A percentile compares a stretch with the other conserved stretches of the same genome.
phyloP scores from a whole-genome alignment of 2,329 filamentous ascomycete genomes.

The Xylariaceae sp. region DNA sequence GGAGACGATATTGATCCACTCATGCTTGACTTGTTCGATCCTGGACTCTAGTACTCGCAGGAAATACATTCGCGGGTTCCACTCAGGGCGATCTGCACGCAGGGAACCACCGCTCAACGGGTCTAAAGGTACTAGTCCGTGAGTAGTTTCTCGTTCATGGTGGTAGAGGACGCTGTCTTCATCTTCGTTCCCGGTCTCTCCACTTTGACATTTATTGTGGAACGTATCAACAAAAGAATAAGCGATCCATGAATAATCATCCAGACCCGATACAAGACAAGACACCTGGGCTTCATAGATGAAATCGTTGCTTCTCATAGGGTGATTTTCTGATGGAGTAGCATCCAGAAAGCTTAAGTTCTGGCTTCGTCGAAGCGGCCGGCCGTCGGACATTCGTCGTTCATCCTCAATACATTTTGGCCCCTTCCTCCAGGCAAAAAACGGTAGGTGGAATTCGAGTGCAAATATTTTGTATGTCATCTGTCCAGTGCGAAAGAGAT shows the following conservation, averaged over 20 bases:
- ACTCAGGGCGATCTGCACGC: constrained; percentile 2
- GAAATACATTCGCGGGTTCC: constrained; percentile 8
- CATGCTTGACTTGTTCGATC: constrained; percentile 9
- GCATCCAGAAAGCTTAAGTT: constrained; percentile 4
- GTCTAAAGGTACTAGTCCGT: constrained; percentile 3
- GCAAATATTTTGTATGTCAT: constrained; percentile 4
- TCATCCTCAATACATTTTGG: neutral
- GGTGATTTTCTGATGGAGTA: constrained; percentile 1
- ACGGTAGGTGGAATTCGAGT: constrained; percentile 6
- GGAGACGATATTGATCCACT: constrained; percentile 8
- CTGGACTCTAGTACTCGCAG: constrained; percentile 6
- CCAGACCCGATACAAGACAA: constrained; percentile 3
- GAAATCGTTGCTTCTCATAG: neutral
- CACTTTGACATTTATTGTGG: constrained; percentile 2
- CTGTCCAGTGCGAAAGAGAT: no score
- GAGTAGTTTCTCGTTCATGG: constrained; percentile 2
- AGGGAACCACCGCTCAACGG: constrained; percentile 5
- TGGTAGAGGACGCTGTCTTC: neutral
- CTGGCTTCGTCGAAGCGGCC: constrained; percentile 2
- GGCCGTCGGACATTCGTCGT: constrained; percentile 1
- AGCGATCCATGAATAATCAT: constrained; percentile 6
- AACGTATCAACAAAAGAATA: constrained; percentile 5
- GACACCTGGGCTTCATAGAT: constrained; percentile 8
- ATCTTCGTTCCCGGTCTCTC: constrained; percentile 1
- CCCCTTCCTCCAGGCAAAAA: constrained; percentile 6